A percentile compares a stretch with the other conserved stretches of the same genome.
Evolutionary conservation across 305 asterid genomes (phyloP).

Genomic region (Fraxinus floribunda): DNA sequence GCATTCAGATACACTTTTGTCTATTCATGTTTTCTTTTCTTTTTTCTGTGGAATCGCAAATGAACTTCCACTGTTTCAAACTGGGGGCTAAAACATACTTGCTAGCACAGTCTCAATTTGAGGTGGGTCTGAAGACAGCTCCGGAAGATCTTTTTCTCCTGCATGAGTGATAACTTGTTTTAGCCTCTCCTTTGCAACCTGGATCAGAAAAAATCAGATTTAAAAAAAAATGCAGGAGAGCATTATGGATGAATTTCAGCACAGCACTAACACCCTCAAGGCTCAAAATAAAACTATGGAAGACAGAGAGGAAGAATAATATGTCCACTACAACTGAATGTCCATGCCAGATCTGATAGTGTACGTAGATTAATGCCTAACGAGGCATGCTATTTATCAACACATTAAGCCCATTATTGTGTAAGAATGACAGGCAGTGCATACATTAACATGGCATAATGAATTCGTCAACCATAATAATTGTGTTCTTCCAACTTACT

Average conservation of each 20-base stretch:
- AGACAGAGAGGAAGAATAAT: slow-evolving; percentile 12
- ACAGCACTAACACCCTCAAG: slow-evolving; percentile 2
- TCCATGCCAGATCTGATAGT: background rate
- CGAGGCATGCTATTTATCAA: slow-evolving; percentile 1
- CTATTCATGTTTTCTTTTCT: background rate
- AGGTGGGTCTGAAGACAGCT: slow-evolving; percentile 53
- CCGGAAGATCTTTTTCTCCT: slow-evolving; percentile 64
- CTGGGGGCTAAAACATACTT: slow-evolving; percentile 50
- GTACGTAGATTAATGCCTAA: slow-evolving; percentile 5
- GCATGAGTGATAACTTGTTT: slow-evolving; percentile 73
- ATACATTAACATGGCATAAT: slow-evolving; percentile 5
- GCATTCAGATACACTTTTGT: background rate
- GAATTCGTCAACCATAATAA: background rate
- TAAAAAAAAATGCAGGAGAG: background rate
- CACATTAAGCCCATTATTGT: background rate
- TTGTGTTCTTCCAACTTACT: background rate
- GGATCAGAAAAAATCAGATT: slow-evolving; percentile 36
- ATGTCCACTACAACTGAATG: slow-evolving; percentile 9
- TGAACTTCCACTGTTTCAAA: slow-evolving; percentile 18
- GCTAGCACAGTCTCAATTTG: slow-evolving; percentile 49
- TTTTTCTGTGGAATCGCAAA: slow-evolving; percentile 1
- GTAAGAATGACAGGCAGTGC: background rate
- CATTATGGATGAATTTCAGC: slow-evolving; percentile 10
- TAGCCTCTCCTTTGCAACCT: slow-evolving; percentile 84
- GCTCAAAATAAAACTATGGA: slow-evolving; percentile 14